Conservation (phyloP, 192 early-diverging fungal genomes). For the Rhizophagus prolifer region DNA sequence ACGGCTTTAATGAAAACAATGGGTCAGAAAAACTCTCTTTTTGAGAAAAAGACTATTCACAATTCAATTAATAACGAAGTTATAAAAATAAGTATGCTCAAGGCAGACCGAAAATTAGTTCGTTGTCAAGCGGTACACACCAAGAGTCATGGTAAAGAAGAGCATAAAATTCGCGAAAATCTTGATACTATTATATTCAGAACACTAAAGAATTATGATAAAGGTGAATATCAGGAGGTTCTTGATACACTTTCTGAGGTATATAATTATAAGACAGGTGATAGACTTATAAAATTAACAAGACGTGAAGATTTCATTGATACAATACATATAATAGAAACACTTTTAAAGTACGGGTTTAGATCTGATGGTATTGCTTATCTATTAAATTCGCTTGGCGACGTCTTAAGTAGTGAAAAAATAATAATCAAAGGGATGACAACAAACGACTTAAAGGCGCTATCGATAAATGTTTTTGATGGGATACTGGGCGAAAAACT, state of each 20-base stretch:
- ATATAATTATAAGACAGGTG: background rate
- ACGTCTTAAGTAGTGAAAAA: slow-evolving; percentile 1
- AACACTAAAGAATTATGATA: background rate
- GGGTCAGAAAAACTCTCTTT: background rate
- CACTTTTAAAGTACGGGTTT: background rate
- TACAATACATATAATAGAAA: background rate
- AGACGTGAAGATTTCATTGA: background rate
- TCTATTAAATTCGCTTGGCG: background rate
- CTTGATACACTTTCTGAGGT: background rate
- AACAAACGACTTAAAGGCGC: background rate
- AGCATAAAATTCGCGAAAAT: background rate
- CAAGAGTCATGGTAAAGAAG: background rate
- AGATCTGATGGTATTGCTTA: background rate
- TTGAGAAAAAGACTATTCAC: background rate
- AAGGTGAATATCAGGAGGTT: background rate
- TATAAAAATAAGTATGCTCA: background rate
- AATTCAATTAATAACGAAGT: background rate
- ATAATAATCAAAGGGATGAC: background rate
- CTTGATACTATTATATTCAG: background rate
- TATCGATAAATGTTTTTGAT: background rate
- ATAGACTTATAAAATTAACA: background rate
- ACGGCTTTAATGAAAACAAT: background rate
- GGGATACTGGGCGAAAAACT: background rate
- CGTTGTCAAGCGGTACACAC: background rate
- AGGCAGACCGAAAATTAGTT: background rate